Conservation (phyloP, 2,329 filamentous ascomycete species). For the Penicillium hordei region DNA sequence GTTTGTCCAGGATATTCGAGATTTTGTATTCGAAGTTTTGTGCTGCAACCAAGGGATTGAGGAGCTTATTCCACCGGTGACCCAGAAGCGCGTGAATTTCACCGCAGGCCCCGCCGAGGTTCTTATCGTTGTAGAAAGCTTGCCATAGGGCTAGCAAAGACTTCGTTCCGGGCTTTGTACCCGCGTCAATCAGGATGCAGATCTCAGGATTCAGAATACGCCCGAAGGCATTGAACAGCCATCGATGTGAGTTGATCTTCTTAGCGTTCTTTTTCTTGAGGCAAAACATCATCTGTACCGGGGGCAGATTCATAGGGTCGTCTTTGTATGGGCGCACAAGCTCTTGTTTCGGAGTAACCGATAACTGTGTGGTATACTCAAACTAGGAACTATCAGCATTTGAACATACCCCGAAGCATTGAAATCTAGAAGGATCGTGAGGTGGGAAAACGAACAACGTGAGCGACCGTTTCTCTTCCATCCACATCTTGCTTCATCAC, state of each 20-base stretch:
- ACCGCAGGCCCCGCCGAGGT: constrained; percentile 91
- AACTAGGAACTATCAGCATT: constrained; percentile 52
- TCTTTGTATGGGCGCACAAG: constrained; percentile 85
- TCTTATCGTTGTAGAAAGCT: constrained; percentile 97
- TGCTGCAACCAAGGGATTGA: constrained; percentile 88
- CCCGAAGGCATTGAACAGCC: constrained; percentile 95
- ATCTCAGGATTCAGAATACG: constrained; percentile 93
- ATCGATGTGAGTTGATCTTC: constrained; percentile 98
- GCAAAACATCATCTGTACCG: constrained; percentile 98
- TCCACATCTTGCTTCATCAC: constrained; percentile 97
- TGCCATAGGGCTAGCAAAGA: constrained; percentile 91
- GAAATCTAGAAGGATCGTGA: background rate
- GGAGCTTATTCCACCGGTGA: constrained; percentile 77
- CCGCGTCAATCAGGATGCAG: constrained; percentile 88
- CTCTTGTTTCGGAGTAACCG: constrained; percentile 89
- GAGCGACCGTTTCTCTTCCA: constrained; percentile 88
- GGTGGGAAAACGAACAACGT: constrained; percentile 58
- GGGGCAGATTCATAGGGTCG: constrained; percentile 75
- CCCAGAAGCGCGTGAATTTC: constrained; percentile 97
- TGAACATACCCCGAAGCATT: background rate
- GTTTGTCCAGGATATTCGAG: constrained; percentile 95
- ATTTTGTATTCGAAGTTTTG: constrained; percentile 99
- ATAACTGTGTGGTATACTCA: constrained; percentile 96
- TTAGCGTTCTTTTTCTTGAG: constrained; percentile 97
- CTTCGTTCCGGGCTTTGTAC: constrained; percentile 88